Evolutionary conservation across 495 filamentous ascomycete species (phyloP), one percentile per base, ranked within the genome.

Genomic region (Penicillium crystallinum): DNA sequence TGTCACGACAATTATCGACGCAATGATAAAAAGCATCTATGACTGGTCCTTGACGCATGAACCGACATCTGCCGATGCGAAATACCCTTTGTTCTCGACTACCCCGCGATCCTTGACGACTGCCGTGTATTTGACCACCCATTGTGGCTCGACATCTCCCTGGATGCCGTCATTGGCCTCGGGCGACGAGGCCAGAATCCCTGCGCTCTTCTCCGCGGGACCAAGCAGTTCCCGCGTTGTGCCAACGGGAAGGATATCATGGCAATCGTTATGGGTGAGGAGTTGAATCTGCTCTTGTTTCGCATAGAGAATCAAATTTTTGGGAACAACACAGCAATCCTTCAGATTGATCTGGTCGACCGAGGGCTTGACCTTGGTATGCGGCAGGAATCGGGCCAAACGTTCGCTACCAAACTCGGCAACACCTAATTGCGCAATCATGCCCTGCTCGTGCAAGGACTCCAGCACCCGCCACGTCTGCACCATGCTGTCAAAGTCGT

Each of bases 51-150:
- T 58, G 45, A 75, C 64, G 55, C 72, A 73, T 44, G 50, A 75
- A 54, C 62, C 73, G 46, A 92, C 66, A 67, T 90, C 83, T 12
- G 90, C 91, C 44, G 84, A 81, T 3, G 91, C 90, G 74, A 96
- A 95, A 69, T 95, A 97, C 12, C 93, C 93, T 74, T 97, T 97
- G 63, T 93, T 96, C 78, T 99, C 93, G 46, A 99, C 90, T 4
- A 97, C 93, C 0, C 93, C 95, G n/a, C 93, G 77, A 66, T 97
- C 84, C 65, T 87, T 88, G 25, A 97, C 89, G n/a, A 97, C 90
- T 5, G 95, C 95, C 18, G 95, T 97, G 68, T 99, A 99, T 66
- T 97, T 97, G 50, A 91, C 85, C 27, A 97, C 93, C 92, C 92
- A 99, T 56, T 90, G 83, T 12, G 93, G 91, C 55, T 81, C 76